phyloP scores from a whole-genome alignment of 2,329 filamentous ascomycete species.

The Bipolaris victoriae region DNA sequence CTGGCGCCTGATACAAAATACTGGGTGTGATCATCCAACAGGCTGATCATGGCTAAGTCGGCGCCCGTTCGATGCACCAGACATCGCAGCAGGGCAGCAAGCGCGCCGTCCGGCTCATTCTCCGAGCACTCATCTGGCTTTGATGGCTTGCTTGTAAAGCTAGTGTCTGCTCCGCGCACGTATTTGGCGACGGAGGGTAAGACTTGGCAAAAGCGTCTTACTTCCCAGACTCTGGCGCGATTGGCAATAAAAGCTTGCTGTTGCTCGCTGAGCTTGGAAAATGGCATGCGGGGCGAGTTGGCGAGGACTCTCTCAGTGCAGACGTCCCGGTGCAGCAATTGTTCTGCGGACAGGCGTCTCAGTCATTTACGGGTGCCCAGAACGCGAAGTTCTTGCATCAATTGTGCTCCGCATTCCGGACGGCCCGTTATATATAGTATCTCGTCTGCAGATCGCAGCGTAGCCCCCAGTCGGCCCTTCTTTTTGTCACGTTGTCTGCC shows the following conservation, averaged over 20 bases:
- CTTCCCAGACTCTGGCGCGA: conserved; percentile 14
- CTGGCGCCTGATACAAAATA: conserved; percentile 16
- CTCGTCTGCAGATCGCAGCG: neutral
- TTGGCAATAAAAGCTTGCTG: conserved; percentile 12
- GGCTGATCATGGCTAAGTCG: conserved; percentile 13
- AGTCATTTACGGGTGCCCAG: neutral
- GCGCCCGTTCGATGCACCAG: conserved; percentile 10
- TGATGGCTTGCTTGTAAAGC: conserved; percentile 4
- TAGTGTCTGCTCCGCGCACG: conserved; percentile 1
- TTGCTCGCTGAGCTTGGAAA: conserved; percentile 11
- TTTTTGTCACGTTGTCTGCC: neutral
- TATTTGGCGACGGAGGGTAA: conserved; percentile 11
- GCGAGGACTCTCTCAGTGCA: neutral
- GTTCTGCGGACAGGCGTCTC: neutral
- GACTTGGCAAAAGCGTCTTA: conserved; percentile 14
- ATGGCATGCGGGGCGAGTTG: conserved; percentile 6
- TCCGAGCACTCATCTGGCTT: neutral
- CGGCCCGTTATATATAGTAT: neutral
- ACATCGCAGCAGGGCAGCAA: conserved; percentile 13
- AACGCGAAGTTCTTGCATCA: neutral
- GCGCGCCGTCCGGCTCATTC: conserved; percentile 9
- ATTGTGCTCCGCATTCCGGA: neutral
- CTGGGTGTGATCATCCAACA: conserved; percentile 14
- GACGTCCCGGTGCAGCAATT: neutral
- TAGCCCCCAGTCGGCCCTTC: neutral